Conservation (phyloP, 2,329 filamentous ascomycete genomes). For the Fusarium sp. region DNA sequence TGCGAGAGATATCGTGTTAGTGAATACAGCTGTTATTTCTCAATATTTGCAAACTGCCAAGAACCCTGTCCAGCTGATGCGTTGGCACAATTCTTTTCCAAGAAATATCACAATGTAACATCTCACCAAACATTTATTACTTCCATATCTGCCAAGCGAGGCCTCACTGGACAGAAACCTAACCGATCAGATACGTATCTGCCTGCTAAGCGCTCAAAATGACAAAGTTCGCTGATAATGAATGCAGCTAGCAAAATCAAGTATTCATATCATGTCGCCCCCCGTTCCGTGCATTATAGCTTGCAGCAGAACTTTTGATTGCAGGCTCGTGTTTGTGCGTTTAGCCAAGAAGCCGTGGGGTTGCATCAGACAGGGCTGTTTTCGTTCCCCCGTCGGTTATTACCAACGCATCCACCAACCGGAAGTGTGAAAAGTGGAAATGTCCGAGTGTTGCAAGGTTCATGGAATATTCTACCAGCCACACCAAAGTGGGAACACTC, state of each 20-base stretch:
- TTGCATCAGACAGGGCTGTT: slow-evolving; percentile 7
- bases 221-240: slow-evolving; percentile 6
- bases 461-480: not conserved
- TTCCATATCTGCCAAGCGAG: slow-evolving; percentile 2
- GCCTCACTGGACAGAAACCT: slow-evolving; percentile 1
- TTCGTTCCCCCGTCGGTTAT: too few species aligned
- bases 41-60: not conserved
- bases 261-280: not conserved
- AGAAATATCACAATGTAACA: not conserved
- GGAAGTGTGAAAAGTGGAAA: not conserved
- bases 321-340: slow-evolving; percentile 28
- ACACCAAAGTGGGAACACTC: not conserved
- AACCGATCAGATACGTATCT: not conserved
- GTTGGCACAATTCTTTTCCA: not conserved
- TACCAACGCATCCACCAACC: not conserved
- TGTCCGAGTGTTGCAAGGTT: not conserved
- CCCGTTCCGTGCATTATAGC: not conserved
- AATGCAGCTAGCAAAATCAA: slow-evolving; percentile 14
- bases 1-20: not conserved
- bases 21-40: not conserved
- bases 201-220: slow-evolving; percentile 2
- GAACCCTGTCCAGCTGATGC: not conserved
- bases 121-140: not conserved
- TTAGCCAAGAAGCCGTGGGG: not conserved
- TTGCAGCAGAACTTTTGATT: slow-evolving; percentile 33